Evolutionary conservation across 768 basidiomycete species (phyloP).

Genomic region (Naganishia vaughanmartiniae): DNA sequence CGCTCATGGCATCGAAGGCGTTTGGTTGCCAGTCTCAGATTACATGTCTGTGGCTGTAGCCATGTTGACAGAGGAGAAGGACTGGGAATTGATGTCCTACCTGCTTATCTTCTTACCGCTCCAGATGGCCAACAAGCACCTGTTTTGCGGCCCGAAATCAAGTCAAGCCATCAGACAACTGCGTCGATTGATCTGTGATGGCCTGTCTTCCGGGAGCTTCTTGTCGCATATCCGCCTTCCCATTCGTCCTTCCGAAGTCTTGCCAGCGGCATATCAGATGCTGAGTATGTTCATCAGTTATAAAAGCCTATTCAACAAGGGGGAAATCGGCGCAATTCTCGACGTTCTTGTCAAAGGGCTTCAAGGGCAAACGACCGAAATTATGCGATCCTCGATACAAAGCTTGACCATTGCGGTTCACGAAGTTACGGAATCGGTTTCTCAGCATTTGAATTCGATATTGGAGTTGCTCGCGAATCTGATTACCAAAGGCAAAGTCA

Average conservation of each 20-base stretch:
- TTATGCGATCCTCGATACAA: constrained; percentile 58
- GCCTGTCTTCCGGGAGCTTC: constrained; percentile 62
- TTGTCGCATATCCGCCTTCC: constrained; percentile 55
- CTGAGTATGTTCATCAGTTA: constrained; percentile 86
- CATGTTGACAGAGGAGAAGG: constrained; percentile 70
- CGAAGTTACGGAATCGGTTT: constrained; percentile 78
- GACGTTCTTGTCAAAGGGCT: constrained; percentile 55
- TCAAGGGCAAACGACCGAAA: constrained; percentile 45
- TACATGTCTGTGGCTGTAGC: constrained; percentile 66
- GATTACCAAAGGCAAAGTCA: constrained; percentile 88
- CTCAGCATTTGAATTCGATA: constrained; percentile 72
- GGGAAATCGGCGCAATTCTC: constrained; percentile 53
- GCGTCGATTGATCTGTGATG: constrained; percentile 66
- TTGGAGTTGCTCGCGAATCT: constrained; percentile 80
- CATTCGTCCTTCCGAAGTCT: constrained; percentile 72
- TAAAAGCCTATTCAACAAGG: constrained; percentile 67
- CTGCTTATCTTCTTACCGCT: constrained; percentile 83
- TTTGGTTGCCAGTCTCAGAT: constrained; percentile 66
- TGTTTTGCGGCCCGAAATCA: constrained; percentile 86
- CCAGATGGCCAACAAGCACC: constrained; percentile 90
- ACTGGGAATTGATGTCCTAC: constrained; percentile 92
- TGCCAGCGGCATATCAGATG: constrained; percentile 81
- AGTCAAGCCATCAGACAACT: constrained; percentile 64
- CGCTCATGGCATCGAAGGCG: constrained; percentile 40
- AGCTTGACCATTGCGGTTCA: constrained; percentile 82